These are phyloP conservation scores for Aspergillus diversus DNA, from an alignment of 495 filamentous ascomycete genomes.

Conservation along the genomic window DNA sequence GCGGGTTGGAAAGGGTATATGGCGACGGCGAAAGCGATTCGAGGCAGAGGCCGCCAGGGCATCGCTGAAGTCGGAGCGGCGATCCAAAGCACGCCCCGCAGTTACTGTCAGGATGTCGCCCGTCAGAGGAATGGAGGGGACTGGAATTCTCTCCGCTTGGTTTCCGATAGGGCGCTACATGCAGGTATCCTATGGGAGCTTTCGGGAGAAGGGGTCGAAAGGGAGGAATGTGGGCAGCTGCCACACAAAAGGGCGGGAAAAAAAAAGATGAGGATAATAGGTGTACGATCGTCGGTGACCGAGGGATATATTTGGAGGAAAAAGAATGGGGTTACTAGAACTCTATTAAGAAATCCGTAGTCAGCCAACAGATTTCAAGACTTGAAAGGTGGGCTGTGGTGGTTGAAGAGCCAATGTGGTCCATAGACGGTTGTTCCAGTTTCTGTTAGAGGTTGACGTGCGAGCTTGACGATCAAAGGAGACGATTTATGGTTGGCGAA, in stretches of 20 bases:
- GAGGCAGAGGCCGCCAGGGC: slow-evolving; percentile 96
- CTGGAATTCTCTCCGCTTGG: slow-evolving; percentile 30
- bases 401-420: slow-evolving; percentile 3
- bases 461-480: background rate
- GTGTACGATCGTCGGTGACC: no score
- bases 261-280: no score
- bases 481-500: background rate
- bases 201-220: background rate
- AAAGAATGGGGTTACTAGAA: slow-evolving; percentile 15
- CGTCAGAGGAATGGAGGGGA: slow-evolving; percentile 25
- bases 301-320: background rate
- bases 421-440: background rate
- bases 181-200: slow-evolving; percentile 26
- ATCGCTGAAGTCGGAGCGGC: slow-evolving; percentile 54
- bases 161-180: slow-evolving; percentile 37
- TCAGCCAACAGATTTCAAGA: slow-evolving; percentile 12
- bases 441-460: background rate
- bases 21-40: slow-evolving; percentile 96
- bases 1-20: slow-evolving; percentile 88
- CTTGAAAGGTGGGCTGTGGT: slow-evolving; percentile 1
- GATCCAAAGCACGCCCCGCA: slow-evolving; percentile 26
- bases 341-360: slow-evolving; percentile 11
- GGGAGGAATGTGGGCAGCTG: slow-evolving; percentile 32
- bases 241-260: slow-evolving; percentile 7
- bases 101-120: slow-evolving; percentile 21